Evolutionary conservation across 495 filamentous ascomycete genomes (phyloP).

Genomic region (Aspergillus mulundensis): DNA sequence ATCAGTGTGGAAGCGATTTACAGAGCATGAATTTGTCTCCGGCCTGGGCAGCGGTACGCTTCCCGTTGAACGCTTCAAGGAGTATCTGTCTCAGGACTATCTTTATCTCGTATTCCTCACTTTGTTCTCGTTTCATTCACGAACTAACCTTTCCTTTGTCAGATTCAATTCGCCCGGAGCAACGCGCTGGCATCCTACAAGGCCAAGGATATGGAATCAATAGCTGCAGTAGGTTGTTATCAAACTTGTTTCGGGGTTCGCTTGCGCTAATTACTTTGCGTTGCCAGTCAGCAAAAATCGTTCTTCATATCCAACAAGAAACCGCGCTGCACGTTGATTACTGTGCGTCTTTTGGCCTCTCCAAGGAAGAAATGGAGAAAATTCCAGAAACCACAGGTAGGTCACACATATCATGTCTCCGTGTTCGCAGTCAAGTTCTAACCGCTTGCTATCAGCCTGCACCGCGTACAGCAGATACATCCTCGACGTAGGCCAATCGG

Average conservation of each 20-base stretch:
- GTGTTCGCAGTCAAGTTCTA: constrained; percentile 19
- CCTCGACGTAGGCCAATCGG: constrained; percentile 80
- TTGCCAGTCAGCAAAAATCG: constrained; percentile 60
- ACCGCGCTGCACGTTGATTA: constrained; percentile 76
- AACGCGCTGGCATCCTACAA: constrained; percentile 84
- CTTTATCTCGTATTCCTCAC: constrained; percentile 65
- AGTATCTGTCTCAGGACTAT: constrained; percentile 87
- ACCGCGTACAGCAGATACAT: constrained; percentile 65
- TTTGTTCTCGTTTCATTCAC: not conserved
- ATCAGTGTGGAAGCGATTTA: constrained; percentile 65
- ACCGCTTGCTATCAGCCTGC: constrained; percentile 26
- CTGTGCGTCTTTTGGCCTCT: constrained; percentile 76
- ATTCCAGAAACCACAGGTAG: constrained; percentile 71
- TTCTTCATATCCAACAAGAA: constrained; percentile 72
- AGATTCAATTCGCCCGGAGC: constrained; percentile 83
- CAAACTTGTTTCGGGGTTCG: not conserved
- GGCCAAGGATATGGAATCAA: constrained; percentile 65
- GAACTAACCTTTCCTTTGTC: not conserved
- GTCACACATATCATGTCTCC: not conserved
- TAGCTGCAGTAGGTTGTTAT: constrained; percentile 50
- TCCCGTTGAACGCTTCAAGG: constrained; percentile 68
- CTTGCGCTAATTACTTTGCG: not conserved
- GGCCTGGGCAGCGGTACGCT: constrained; percentile 72
- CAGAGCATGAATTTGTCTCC: constrained; percentile 74
- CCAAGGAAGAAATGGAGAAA: constrained; percentile 65